Evolutionary conservation across 2,329 filamentous ascomycete species (phyloP).

Genomic region (Dryadomyces quercus-mongolicae): DNA sequence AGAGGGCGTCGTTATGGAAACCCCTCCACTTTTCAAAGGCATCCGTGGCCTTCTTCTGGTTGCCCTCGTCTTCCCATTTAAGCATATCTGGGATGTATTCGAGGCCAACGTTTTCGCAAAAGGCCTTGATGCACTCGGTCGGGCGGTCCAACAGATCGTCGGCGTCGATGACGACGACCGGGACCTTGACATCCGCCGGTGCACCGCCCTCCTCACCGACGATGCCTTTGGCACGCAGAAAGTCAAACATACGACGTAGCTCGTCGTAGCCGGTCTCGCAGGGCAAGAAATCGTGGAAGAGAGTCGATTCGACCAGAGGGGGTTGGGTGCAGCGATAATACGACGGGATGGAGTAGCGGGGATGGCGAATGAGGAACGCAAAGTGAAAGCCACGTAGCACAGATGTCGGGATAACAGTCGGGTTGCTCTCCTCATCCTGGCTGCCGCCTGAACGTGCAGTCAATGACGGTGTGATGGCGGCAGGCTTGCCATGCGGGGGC

Average conservation of each 20-base stretch:
- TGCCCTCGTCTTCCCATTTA: slow-evolving; percentile 66
- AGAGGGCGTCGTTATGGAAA: slow-evolving; percentile 90
- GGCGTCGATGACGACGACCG: slow-evolving; percentile 68
- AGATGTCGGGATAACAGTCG: slow-evolving; percentile 67
- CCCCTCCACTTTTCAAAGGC: slow-evolving; percentile 95
- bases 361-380: slow-evolving; percentile 93
- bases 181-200: slow-evolving; percentile 11
- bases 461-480: slow-evolving; percentile 70
- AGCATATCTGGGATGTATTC: slow-evolving; percentile 70
- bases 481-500: slow-evolving; percentile 56
- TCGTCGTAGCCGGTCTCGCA: slow-evolving; percentile 85
- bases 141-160: slow-evolving; percentile 89
- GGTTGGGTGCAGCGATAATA: slow-evolving; percentile 92
- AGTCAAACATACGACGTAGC: slow-evolving; percentile 79
- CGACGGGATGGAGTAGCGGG: slow-evolving; percentile 80
- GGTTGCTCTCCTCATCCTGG: slow-evolving; percentile 54
- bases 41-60: slow-evolving; percentile 53
- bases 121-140: slow-evolving; percentile 59
- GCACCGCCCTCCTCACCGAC: slow-evolving; percentile 40
- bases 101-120: slow-evolving; percentile 71
- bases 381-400: slow-evolving; percentile 77
- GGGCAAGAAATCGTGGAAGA: slow-evolving; percentile 78
- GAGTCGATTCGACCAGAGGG: slow-evolving; percentile 68
- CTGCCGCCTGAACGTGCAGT: slow-evolving; percentile 24
- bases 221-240: slow-evolving; percentile 54